Evolutionary conservation across 2,329 filamentous ascomycete genomes (phyloP).

Genomic region (Fusarium cyanostomum): DNA sequence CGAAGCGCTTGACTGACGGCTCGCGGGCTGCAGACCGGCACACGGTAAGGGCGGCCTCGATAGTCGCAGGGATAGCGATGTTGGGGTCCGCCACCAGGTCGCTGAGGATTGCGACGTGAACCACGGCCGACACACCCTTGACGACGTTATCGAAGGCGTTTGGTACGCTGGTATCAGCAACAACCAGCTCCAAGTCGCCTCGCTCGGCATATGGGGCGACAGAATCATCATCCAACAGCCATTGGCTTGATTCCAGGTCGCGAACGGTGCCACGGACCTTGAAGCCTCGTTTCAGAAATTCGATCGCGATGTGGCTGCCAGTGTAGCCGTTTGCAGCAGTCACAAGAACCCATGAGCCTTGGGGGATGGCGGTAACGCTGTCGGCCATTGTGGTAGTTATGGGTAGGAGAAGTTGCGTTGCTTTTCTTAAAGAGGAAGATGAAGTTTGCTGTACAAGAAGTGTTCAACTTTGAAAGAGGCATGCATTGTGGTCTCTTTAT

Average conservation of each 20-base stretch:
- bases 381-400: not conserved
- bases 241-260: constrained; percentile 23
- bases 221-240: constrained; percentile 25
- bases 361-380: constrained; percentile 19
- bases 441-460: not conserved
- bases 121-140: constrained; percentile 31
- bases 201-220: constrained; percentile 13
- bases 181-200: constrained; percentile 24
- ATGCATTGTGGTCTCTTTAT: not conserved
- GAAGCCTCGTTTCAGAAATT: constrained; percentile 29
- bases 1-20: constrained; percentile 27
- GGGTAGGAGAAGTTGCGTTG: accelerated
- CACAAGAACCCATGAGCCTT: constrained; percentile 36
- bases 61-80: constrained; percentile 17
- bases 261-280: constrained; percentile 36
- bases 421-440: no score
- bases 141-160: constrained; percentile 31
- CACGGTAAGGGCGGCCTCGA: constrained; percentile 21
- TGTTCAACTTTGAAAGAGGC: not conserved
- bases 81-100: constrained; percentile 26
- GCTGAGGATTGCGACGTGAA: constrained; percentile 30
- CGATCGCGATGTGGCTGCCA: constrained; percentile 33
- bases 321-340: constrained; percentile 36
- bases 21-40: constrained; percentile 33
- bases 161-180: constrained; percentile 27